These are phyloP conservation scores for Capsicum rhomboideum DNA, from an alignment of 257 asterid genomes.

Conservation along the genomic window DNA sequence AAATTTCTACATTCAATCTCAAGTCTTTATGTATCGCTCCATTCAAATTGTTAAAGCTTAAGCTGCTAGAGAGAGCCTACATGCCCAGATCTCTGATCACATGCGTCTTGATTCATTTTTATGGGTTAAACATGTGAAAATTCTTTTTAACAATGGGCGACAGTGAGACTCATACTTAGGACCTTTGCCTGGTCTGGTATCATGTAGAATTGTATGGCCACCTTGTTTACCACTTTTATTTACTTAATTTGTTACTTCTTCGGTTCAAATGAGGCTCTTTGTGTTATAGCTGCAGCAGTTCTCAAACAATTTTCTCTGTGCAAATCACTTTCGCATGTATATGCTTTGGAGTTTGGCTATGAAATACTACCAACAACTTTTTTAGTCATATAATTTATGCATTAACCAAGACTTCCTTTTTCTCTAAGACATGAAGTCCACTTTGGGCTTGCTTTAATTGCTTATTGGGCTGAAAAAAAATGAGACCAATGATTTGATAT, in stretches of 20 bases:
- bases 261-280: background rate
- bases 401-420: too few relatives aligned
- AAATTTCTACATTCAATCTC: background rate
- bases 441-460: too few relatives aligned
- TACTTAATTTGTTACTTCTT: background rate
- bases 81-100: background rate
- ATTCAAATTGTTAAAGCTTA: background rate
- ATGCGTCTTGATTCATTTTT: background rate
- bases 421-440: too few relatives aligned
- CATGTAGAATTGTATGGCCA: too few relatives aligned
- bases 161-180: background rate
- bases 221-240: background rate
- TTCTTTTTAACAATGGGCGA: background rate
- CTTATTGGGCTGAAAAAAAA: too few relatives aligned
- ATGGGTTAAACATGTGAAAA: background rate
- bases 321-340: background rate
- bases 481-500: too few relatives aligned
- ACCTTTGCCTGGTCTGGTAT: too few relatives aligned
- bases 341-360: background rate
- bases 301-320: background rate
- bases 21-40: background rate
- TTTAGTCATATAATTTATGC: background rate
- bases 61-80: background rate
- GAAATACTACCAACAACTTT: background rate
- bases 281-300: background rate